These are phyloP conservation scores for Hypholoma sublateritium DNA, from an alignment of 768 basidiomycete species.

Conservation along the genomic window DNA sequence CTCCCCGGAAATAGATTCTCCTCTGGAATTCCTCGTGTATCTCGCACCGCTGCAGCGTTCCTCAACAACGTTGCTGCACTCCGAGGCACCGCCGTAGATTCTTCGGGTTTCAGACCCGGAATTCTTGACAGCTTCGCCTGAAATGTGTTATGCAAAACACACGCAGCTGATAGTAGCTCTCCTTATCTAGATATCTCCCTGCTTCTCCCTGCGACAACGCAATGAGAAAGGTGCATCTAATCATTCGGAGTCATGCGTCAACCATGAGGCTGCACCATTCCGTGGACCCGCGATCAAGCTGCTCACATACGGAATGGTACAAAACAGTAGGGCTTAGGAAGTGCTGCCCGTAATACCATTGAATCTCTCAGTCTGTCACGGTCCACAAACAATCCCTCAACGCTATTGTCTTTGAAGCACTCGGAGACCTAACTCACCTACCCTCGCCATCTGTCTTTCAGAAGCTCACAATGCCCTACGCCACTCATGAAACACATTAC, in stretches of 20 bases:
- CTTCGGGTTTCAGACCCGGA: neutral
- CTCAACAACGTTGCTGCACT: neutral
- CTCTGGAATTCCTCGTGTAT: neutral
- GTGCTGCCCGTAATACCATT: neutral
- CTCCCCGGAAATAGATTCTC: neutral
- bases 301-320: conserved; percentile 12
- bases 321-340: conserved; percentile 7
- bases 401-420: neutral
- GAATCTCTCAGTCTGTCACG: neutral
- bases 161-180: neutral
- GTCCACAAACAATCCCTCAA: neutral
- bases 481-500: conserved; percentile 18
- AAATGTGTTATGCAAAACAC: neutral
- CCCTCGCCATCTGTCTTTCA: neutral
- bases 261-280: conserved; percentile 22
- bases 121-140: neutral
- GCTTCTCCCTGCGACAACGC: neutral
- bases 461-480: conserved; percentile 21
- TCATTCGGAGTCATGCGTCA: conserved; percentile 16
- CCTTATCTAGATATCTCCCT: neutral
- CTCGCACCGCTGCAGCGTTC: conserved; percentile 1
- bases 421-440: neutral
- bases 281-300: conserved; percentile 8
- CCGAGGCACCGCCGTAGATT: neutral
- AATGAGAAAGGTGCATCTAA: too few relatives aligned